Conservation (phyloP, 768 basidiomycete species). For the Macrocybe gigantea region DNA sequence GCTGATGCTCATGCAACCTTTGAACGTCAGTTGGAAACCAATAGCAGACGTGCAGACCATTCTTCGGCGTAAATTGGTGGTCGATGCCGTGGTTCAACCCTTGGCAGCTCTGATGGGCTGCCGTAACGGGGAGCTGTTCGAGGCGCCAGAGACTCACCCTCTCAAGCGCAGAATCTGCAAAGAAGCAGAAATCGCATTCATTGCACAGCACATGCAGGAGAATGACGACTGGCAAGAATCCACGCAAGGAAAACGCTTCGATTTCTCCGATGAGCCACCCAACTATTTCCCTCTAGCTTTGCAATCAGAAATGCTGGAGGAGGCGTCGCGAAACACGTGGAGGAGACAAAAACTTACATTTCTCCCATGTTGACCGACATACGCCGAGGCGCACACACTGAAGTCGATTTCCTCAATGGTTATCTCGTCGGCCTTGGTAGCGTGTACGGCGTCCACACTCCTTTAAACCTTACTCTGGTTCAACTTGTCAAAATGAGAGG, state of each 20-base stretch:
- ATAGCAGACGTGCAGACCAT: constrained; percentile 60
- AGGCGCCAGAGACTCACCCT: constrained; percentile 30
- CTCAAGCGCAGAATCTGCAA: constrained; percentile 51
- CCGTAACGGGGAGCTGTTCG: constrained; percentile 71
- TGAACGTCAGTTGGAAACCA: constrained; percentile 61
- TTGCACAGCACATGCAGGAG: constrained; percentile 34
- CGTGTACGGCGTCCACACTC: constrained; percentile 50
- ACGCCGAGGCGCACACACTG: constrained; percentile 54
- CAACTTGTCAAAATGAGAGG: constrained; percentile 57
- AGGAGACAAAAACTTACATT: constrained; percentile 56
- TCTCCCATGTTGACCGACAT: constrained; percentile 82
- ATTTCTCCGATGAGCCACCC: constrained; percentile 12
- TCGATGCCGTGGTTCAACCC: constrained; percentile 81
- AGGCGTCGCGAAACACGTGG: constrained; percentile 56
- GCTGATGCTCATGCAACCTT: constrained; percentile 46
- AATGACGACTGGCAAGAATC: constrained; percentile 21
- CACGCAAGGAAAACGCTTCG: constrained; percentile 5
- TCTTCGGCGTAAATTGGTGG: constrained; percentile 76
- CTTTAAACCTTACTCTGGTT: constrained; percentile 47
- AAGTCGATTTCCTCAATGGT: constrained; percentile 81
- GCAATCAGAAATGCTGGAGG: constrained; percentile 35
- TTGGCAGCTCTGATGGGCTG: constrained; percentile 79
- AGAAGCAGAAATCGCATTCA: constrained; percentile 68
- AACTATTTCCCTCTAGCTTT: constrained; percentile 44
- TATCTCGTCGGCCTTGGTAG: constrained; percentile 64